phyloP scores from a whole-genome alignment of 805 yeast species.

The Phaffomyces opuntiae region DNA sequence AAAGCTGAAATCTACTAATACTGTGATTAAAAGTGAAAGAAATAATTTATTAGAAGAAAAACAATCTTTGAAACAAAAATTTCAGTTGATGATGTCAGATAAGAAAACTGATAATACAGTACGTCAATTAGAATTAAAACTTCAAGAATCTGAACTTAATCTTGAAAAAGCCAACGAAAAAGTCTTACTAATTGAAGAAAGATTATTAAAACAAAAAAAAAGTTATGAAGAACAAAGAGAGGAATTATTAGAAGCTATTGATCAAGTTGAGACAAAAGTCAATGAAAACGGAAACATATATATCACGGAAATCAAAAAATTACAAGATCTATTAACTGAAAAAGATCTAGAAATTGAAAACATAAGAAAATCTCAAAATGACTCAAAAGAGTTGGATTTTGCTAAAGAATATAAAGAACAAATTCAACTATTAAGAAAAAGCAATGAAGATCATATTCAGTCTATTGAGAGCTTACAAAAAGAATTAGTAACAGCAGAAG shows the following conservation, averaged over 20 bases:
- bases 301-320: constrained; percentile 36
- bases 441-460: too few species aligned
- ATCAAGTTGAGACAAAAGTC: constrained; percentile 46
- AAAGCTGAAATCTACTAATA: constrained; percentile 12
- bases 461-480: too few species aligned
- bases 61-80: constrained; percentile 22
- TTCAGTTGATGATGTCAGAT: neutral
- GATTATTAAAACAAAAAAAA: constrained; percentile 37
- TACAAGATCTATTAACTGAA: constrained; percentile 23
- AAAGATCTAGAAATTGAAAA: constrained; percentile 19
- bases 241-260: constrained; percentile 53
- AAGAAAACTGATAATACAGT: constrained; percentile 11
- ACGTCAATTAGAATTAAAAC: constrained; percentile 9
- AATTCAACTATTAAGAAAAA: neutral
- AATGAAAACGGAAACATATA: constrained; percentile 47
- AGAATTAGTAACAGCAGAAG: constrained; percentile 6
- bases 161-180: constrained; percentile 15
- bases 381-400: too few species aligned
- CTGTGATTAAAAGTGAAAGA: constrained; percentile 16
- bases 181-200: constrained; percentile 29
- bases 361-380: neutral
- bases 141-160: constrained; percentile 3
- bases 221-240: constrained; percentile 47
- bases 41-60: constrained; percentile 40
- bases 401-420: constrained; percentile 17